These are phyloP conservation scores for Davidsoniella eucalypti DNA, from an alignment of 2,329 filamentous ascomycete genomes.

Conservation along the genomic window DNA sequence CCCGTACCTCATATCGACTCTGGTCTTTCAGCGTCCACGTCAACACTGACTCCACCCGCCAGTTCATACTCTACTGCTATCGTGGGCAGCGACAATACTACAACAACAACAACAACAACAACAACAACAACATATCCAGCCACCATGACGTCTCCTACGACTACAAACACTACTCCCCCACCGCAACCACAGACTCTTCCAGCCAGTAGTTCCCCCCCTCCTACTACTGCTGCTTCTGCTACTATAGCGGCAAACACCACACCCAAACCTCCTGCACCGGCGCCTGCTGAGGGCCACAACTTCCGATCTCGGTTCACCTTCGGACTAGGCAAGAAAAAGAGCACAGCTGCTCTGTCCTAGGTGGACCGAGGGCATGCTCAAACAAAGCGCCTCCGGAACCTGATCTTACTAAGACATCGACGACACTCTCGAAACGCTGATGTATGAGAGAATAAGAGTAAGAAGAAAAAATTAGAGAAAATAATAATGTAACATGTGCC, in stretches of 20 bases:
- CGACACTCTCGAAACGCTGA: too few species aligned
- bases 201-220: too few species aligned
- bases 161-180: too few species aligned
- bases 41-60: neutral
- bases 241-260: slow-evolving; percentile 10
- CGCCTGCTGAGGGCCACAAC: slow-evolving; percentile 1
- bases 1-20: neutral
- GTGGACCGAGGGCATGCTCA: slow-evolving; percentile 7
- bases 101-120: neutral
- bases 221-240: neutral
- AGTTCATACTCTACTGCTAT: neutral
- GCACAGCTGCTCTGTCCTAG: slow-evolving; percentile 23
- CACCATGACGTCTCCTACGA: neutral
- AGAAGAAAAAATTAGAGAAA: too few species aligned
- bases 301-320: slow-evolving; percentile 44
- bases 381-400: neutral
- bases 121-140: too few species aligned
- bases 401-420: neutral
- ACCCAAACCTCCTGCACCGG: neutral
- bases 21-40: neutral
- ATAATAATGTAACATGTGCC: too few species aligned
- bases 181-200: neutral
- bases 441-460: neutral
- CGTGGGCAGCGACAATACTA: neutral
- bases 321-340: slow-evolving; percentile 48